Percentiles rank a stretch among this genome's conserved stretches.
Conservation (phyloP, 1,284 basidiomycete genomes). For the Chalciporus sp. region DNA sequence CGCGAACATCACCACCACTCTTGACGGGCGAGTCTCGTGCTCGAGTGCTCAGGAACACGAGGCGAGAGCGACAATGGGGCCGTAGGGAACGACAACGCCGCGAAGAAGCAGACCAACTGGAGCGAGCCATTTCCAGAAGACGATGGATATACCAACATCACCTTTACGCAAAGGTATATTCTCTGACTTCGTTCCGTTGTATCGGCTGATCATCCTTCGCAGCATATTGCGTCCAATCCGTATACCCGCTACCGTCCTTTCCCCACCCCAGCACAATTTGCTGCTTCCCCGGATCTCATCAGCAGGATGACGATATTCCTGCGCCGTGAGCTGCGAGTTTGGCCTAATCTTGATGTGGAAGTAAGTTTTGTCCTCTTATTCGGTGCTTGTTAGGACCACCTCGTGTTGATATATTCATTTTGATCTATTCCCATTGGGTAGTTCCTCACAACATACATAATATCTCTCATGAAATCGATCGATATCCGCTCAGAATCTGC, state of each 20-base stretch:
- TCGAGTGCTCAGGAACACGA: conserved; percentile 35
- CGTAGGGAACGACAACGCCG: conserved; percentile 51
- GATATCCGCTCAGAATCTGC: conserved; percentile 88
- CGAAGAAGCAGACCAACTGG: conserved; percentile 63
- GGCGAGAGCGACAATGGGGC: conserved; percentile 59
- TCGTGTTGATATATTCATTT: conserved; percentile 10
- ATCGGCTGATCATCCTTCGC: conserved; percentile 2
- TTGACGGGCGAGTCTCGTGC: conserved; percentile 33
- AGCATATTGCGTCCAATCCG: conserved; percentile 87
- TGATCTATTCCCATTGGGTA: conserved; percentile 28
- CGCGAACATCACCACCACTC: conserved; percentile 50
- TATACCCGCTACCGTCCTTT: conserved; percentile 82
- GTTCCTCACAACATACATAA: conserved; percentile 78
- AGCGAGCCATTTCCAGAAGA: conserved; percentile 59
- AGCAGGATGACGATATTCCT: conserved; percentile 78
- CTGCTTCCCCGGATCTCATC: conserved; percentile 70
- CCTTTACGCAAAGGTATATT: conserved; percentile 75
- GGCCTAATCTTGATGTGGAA: conserved; percentile 83
- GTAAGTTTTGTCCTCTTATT: conserved; percentile 41
- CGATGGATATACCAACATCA: conserved; percentile 73
- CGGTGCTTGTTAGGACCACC: neutral
- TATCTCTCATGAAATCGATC: conserved; percentile 84
- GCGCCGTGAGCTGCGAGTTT: conserved; percentile 82
- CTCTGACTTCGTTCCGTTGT: neutral
- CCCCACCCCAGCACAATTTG: conserved; percentile 78